phyloP scores from a whole-genome alignment of 2,329 filamentous ascomycete species.

The Xylariaceae sp. region DNA sequence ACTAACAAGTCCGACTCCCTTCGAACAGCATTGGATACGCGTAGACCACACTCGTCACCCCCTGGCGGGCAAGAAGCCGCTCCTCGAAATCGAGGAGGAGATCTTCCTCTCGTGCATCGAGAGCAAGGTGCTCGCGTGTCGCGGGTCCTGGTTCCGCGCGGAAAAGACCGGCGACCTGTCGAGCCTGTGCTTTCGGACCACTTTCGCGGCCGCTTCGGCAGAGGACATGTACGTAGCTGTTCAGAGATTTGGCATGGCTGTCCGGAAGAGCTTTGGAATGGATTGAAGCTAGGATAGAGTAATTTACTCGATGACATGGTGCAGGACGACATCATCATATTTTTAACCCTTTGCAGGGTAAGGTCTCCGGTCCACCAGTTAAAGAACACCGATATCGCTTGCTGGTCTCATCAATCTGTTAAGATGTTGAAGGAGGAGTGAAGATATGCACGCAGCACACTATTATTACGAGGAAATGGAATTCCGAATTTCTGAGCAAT shows the following conservation, averaged over 20 bases:
- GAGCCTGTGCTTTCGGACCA: conserved; percentile 82
- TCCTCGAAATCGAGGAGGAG: conserved; percentile 72
- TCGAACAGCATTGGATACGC: conserved; percentile 61
- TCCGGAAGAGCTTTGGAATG: conserved; percentile 50
- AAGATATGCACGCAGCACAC: too few species aligned
- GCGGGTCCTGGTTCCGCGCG: conserved; percentile 88
- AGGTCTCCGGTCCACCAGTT: too few species aligned
- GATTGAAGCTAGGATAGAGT: not conserved
- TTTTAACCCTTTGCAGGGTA: too few species aligned
- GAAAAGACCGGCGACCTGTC: conserved; percentile 53
- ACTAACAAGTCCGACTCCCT: too few species aligned
- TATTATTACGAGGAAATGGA: too few species aligned
- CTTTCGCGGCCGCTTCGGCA: conserved; percentile 74
- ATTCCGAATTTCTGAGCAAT: too few species aligned
- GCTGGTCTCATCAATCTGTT: too few species aligned
- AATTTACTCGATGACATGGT: too few species aligned
- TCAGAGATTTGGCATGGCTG: conserved; percentile 66
- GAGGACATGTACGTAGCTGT: conserved; percentile 69
- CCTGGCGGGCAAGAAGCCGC: conserved; percentile 41
- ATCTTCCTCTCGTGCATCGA: conserved; percentile 76
- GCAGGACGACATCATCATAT: too few species aligned
- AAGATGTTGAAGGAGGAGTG: too few species aligned
- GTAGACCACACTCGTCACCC: conserved; percentile 65
- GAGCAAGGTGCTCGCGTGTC: conserved; percentile 71
- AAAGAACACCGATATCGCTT: too few species aligned